These are phyloP conservation scores for Syzygium malaccense DNA, from an alignment of 441 rosid species.

Conservation along the genomic window DNA sequence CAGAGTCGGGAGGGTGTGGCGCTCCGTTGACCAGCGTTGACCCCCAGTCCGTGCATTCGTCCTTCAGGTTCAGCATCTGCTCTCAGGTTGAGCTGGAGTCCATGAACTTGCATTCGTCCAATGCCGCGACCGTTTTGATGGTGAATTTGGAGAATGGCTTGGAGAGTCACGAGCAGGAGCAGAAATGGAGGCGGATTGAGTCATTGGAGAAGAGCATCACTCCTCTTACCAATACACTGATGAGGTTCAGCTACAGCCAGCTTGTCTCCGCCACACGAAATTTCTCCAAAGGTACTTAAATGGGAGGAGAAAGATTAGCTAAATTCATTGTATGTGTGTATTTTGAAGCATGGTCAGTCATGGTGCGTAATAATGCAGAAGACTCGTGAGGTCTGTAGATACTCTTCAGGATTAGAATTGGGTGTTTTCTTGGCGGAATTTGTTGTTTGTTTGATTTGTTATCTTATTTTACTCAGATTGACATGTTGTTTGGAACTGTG, in stretches of 20 bases:
- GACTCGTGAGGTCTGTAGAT: neutral
- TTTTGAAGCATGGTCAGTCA: neutral
- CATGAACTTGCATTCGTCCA: slow-evolving; percentile 51
- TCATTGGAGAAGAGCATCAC: slow-evolving; percentile 87
- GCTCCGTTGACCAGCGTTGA: slow-evolving; percentile 63
- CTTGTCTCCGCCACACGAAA: slow-evolving; percentile 73
- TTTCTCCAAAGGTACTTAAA: slow-evolving; percentile 71
- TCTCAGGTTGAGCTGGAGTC: slow-evolving; percentile 91
- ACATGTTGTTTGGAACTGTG: neutral
- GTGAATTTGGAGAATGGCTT: slow-evolving; percentile 87
- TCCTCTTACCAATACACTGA: slow-evolving; percentile 64
- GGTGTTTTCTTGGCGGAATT: neutral
- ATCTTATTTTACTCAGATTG: neutral
- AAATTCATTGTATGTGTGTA: neutral
- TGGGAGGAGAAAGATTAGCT: neutral
- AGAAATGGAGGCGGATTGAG: slow-evolving; percentile 72
- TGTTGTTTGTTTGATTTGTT: neutral
- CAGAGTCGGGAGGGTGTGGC: slow-evolving; percentile 74
- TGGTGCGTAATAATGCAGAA: neutral
- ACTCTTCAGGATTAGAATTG: neutral
- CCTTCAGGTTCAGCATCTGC: slow-evolving; percentile 91
- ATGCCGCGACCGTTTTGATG: slow-evolving; percentile 83
- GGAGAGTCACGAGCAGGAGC: slow-evolving; percentile 43
- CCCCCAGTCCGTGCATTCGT: slow-evolving; percentile 89
- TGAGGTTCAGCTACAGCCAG: slow-evolving; percentile 72